Evolutionary conservation across 306 rosid species (phyloP), one percentile per base, ranked within the genome.

Genomic region (Trifolium pratense): DNA sequence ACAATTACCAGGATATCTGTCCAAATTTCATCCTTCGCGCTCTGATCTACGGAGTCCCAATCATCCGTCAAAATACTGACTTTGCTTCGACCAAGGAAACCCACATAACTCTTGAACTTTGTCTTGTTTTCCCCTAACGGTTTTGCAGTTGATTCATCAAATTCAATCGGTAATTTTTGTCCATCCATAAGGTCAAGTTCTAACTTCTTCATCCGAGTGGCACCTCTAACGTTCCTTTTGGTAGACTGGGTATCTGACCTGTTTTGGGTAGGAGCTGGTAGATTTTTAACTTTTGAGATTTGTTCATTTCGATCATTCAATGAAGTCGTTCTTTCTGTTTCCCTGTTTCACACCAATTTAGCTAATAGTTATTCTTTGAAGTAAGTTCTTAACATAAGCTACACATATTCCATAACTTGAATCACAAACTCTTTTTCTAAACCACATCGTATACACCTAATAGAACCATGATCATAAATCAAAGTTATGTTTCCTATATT

Each of bases 51-150:
- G 32, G 42, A 59, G n/a, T 59, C 66, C 66, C 66, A 59, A 14
- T 59, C 66, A 29, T 59, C 39, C 0, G 7, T 31, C 66, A 59
- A 59, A 59, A 59, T 59, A 59, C 66, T 59, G 39, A 59, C 17
- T 59, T 59, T 31, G 66, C 66, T 59, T 59, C 66, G 66, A 59
- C 42, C 20, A 29, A 59, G 66, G 12, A 31, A 59, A 59, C 17
- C 66, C 66, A 59, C 2, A 31, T 59, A 31, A 59, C 66, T 59
- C 42, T 59, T 59, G 66, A 59, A 59, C 42, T 59, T 59, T 1
- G 42, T 31, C 42, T 31, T 59, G 66, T 59, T 59, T 59, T 29
- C 42, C 42, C 66, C 66, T 1, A 9, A 29, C 42, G 66, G 40
- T 31, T 29, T 59, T 15, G 40, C 66, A 7, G 66, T 59, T 15